These are phyloP conservation scores for Lyophyllum atratum DNA, from an alignment of 768 basidiomycete genomes.

Conservation along the genomic window DNA sequence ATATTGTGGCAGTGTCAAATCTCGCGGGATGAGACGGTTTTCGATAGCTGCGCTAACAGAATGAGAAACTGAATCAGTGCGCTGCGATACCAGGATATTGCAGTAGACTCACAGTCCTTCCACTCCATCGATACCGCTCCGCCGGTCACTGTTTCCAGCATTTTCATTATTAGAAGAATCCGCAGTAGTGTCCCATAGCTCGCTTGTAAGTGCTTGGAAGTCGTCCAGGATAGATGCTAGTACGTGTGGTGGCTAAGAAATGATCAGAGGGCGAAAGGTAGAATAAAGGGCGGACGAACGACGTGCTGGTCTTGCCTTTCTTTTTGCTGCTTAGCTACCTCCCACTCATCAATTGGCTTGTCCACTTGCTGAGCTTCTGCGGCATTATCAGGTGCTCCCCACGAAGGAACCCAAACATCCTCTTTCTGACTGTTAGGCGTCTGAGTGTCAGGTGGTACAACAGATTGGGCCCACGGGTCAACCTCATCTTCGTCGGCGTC, in stretches of 20 bases:
- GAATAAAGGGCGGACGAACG: constrained; percentile 44
- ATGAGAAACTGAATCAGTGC: background rate
- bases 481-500: constrained; percentile 27
- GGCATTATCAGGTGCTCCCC: constrained; percentile 32
- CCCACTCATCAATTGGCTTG: constrained; percentile 62
- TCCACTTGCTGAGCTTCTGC: constrained; percentile 8
- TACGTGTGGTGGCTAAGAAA: constrained; percentile 65
- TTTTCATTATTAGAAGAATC: constrained; percentile 1
- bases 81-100: background rate
- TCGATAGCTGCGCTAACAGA: constrained; percentile 39
- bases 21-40: constrained; percentile 49
- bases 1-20: constrained; percentile 49
- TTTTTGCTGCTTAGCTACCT: constrained; percentile 57
- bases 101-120: constrained; percentile 58
- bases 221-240: constrained; percentile 56
- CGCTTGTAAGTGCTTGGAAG: constrained; percentile 51
- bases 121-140: constrained; percentile 47
- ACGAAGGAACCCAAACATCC: constrained; percentile 44
- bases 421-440: constrained; percentile 15
- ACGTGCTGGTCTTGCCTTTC: constrained; percentile 62
- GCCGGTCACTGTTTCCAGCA: constrained; percentile 31
- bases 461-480: constrained; percentile 39
- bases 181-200: constrained; percentile 55
- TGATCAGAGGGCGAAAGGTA: constrained; percentile 19
- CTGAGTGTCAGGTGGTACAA: constrained; percentile 8